Percentiles rank a stretch among this genome's conserved stretches.
phyloP scores from a whole-genome alignment of 306 rosid species.

The Dicorynia guianensis region DNA sequence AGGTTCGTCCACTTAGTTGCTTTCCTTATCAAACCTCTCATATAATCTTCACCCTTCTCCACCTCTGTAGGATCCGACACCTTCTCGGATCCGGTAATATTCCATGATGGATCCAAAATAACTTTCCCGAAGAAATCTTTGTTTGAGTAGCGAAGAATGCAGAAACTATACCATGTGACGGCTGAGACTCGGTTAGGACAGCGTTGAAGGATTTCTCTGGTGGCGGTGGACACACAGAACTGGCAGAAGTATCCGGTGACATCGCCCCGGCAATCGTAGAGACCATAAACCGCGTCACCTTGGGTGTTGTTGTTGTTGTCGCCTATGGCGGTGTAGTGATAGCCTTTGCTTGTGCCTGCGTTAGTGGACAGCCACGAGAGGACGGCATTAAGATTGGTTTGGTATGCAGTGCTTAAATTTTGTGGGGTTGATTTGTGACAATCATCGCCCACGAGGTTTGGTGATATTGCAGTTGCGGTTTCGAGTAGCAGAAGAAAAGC shows the following conservation, averaged over 20 bases:
- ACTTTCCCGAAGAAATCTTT: background rate
- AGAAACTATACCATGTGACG: constrained; percentile 32
- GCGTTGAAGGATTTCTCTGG: background rate
- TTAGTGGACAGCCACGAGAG: constrained; percentile 11
- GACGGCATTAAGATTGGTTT: constrained; percentile 15
- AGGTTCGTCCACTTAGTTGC: background rate
- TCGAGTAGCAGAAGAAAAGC: background rate
- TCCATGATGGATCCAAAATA: background rate
- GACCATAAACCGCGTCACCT: constrained; percentile 14
- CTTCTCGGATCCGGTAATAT: background rate
- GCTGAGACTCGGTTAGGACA: constrained; percentile 32
- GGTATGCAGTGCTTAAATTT: background rate
- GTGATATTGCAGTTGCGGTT: constrained; percentile 17
- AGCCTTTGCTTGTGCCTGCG: constrained; percentile 5
- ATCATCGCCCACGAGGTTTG: background rate
- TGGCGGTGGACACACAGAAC: constrained; percentile 37
- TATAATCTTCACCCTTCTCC: background rate
- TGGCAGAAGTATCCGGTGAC: constrained; percentile 5
- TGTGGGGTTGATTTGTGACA: constrained; percentile 24
- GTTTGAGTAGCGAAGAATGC: constrained; percentile 35
- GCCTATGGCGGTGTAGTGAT: background rate
- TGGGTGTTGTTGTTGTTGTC: too few relatives aligned
- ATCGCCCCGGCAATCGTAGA: constrained; percentile 30
- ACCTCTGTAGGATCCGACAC: constrained; percentile 4
- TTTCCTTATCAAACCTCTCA: constrained; percentile 20